Base-by-base conservation (phyloP, 495 filamentous ascomycete genomes). In the Penicillium simplicissimum region DNA sequence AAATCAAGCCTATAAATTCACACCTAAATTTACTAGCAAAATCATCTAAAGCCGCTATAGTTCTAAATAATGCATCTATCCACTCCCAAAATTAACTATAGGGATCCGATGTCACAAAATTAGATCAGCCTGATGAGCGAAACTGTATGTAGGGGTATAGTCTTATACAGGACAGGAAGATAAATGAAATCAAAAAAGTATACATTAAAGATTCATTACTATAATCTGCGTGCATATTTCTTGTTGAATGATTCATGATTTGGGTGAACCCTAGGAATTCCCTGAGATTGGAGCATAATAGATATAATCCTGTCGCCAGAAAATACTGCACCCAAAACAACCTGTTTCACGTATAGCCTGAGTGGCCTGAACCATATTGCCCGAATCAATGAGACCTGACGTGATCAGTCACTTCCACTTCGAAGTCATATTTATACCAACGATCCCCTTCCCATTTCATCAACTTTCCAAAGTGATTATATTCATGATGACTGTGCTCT, bases 201-300 rank as follows among this genome's bases (percentile, higher is more conserved):
- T n/a, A n/a, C n/a, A n/a, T n/a, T n/a, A n/a, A n/a, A n/a, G n/a
- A 47, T 28, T 14, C 21, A 47, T 47, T 47, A 11, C 21, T 47
- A 11, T 47, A 28, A 47, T 47, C 43, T 28, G 43, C 43, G 21
- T 47, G 8, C 21, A 47, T 47, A 47, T 28, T 47, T 8, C 28
- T 47, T 47, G 43, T 47, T 47, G 43, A 1, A 47, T 1, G 43
- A 47, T 47, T 47, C 43, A 14, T 47, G 43, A 47, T 47, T 47
- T 5, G 13, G 11, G 5, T 28, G 15, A 7, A n/a, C n/a, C 43
- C 10, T 10, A 28, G 21, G n/a, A 45, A 47, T 47, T 47, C 43
- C 43, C 43, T 47, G 43, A 47, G 43, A 47, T 47, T 47, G 43
- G 21, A n/a, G 43, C 43, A 47, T 47, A 47, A 21, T 47, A 47